Base-by-base conservation (phyloP, 768 basidiomycete genomes). In the Mycena belliarum region DNA sequence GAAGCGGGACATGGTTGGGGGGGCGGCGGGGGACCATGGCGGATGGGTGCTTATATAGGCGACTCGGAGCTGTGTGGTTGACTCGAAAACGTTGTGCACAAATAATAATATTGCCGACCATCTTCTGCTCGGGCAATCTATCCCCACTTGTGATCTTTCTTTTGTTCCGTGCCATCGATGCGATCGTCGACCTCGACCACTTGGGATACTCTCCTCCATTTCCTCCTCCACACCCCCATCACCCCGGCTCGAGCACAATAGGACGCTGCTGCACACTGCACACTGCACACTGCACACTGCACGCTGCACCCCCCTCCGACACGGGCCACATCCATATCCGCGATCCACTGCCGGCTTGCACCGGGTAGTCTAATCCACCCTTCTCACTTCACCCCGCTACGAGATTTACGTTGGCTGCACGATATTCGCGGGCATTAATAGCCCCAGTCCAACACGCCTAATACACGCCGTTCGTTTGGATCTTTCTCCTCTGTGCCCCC, bases 391-490 rank as follows among this genome's bases (percentile, higher is more conserved):
- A 20, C 15, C 23, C 43, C 21, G 25, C 12, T 10, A 60, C 59
- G 59, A 52, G 55, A 59, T 54, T 59, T 52, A 54, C 41, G 48
- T 40, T 16, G 42, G 11, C 50, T 24, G 54, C 58, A 60, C 59
- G 59, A 52, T 60, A 51, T 60, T 55, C 59, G 42, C 54, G 50
- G 59, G 25, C 52, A 38, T 37, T 37, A 37, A 49, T 53, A 44
- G 51, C 23, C 50, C 32, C 12, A 20, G 15, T 6, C 47, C 42
- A 49, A 49, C 57, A 52, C 59, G 54, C 59, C 45, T 35, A 55
- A 52, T 55, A 49, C 56, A 58, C 57, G 56, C 52, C 26, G 49
- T 63, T 63, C 61, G 52, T 63, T 63, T 59, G 15, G 61, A 63
- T 63, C 49, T 46, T 62, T 58, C 60, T 52, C 46, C 51, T 32